Conservation (phyloP, 306 rosid genomes). For the Abrus pulchellus region DNA sequence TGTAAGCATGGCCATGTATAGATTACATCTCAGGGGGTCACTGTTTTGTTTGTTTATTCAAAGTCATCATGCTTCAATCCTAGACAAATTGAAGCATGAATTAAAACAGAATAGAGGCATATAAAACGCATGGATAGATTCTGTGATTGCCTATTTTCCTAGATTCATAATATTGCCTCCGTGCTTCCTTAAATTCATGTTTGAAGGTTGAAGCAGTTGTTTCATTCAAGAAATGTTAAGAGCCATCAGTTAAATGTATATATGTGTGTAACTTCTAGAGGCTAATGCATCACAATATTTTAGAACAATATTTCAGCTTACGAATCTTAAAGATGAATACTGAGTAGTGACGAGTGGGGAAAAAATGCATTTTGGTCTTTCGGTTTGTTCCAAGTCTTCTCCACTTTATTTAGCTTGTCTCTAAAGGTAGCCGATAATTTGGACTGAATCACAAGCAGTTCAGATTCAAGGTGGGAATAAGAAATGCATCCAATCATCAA, state of each 20-base stretch:
- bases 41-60: too few relatives aligned
- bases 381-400: not conserved
- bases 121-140: not conserved
- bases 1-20: slow-evolving; percentile 55
- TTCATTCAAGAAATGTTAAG: not conserved
- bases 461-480: not conserved
- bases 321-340: not conserved
- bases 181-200: slow-evolving; percentile 1
- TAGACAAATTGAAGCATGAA: not conserved
- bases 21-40: slow-evolving; percentile 46
- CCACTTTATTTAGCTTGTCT: not conserved
- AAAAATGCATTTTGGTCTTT: not conserved
- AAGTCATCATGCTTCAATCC: not conserved
- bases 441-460: slow-evolving; percentile 21
- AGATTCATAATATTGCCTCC: not conserved
- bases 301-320: slow-evolving; percentile 29
- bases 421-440: slow-evolving; percentile 6
- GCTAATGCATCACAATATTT: not conserved
- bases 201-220: not conserved
- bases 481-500: not conserved
- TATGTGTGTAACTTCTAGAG: not conserved
- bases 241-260: not conserved
- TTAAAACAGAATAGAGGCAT: not conserved
- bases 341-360: not conserved
- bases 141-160: not conserved